These are phyloP conservation scores for Diutina scorzettiae DNA, from an alignment of 1,139 yeast genomes.

Conservation along the genomic window DNA sequence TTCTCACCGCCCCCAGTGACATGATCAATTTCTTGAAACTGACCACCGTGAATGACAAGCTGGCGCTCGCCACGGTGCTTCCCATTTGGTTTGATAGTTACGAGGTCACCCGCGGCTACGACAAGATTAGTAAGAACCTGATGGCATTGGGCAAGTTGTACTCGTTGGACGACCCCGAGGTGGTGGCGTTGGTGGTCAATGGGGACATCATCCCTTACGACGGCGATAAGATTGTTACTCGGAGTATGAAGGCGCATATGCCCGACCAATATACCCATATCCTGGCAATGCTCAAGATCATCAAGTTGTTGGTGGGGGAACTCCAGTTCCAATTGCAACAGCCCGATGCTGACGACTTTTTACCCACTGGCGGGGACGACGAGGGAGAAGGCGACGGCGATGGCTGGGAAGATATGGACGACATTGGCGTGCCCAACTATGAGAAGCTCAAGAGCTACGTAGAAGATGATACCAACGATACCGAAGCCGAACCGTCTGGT, in stretches of 20 bases:
- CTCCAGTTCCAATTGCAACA: constrained; percentile 46
- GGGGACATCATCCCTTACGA: constrained; percentile 66
- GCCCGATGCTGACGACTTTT: constrained; percentile 28
- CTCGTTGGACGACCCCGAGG: constrained; percentile 41
- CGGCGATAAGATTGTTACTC: constrained; percentile 56
- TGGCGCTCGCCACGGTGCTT: constrained; percentile 38
- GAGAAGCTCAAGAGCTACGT: constrained; percentile 45
- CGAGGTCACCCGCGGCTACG: constrained; percentile 70
- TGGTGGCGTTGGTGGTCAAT: constrained; percentile 46
- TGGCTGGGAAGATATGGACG: constrained; percentile 82
- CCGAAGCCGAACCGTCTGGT: constrained; percentile 18
- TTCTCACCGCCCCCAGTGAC: constrained; percentile 37
- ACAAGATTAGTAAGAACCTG: constrained; percentile 58
- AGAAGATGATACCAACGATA: constrained; percentile 33
- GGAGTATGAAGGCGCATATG: constrained; percentile 70
- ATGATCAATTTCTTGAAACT: constrained; percentile 14
- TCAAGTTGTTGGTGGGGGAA: constrained; percentile 61
- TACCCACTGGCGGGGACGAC: constrained; percentile 27
- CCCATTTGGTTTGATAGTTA: constrained; percentile 78
- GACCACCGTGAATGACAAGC: constrained; percentile 18
- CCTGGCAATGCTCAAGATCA: constrained; percentile 59
- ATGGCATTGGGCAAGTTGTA: constrained; percentile 59
- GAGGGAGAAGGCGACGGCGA: constrained; percentile 28
- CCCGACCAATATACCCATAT: constrained; percentile 54
- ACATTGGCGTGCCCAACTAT: constrained; percentile 46